Conservation (phyloP, 176 grass and related monocot species). For the Rhipidocladum racemiflorum region DNA sequence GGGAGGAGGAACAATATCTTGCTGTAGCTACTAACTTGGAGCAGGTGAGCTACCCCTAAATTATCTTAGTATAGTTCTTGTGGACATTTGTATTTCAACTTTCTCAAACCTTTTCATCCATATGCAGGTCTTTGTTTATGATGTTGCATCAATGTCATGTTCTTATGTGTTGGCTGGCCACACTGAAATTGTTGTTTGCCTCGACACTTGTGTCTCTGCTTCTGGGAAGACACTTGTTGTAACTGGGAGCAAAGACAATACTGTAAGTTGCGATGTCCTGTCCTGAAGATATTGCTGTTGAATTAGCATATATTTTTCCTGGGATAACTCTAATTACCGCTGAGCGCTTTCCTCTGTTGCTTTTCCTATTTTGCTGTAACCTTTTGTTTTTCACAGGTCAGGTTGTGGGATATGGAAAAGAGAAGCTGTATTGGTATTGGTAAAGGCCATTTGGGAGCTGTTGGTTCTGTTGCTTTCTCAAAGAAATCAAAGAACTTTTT, state of each 20-base stretch:
- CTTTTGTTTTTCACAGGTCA: slow-evolving; percentile 52
- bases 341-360: not conserved
- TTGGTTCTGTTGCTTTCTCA: slow-evolving; percentile 87
- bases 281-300: not conserved
- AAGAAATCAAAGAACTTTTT: slow-evolving; percentile 86
- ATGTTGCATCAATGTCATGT: slow-evolving; percentile 81
- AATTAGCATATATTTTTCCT: not conserved
- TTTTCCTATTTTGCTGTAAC: not conserved
- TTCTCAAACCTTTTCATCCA: slow-evolving; percentile 22
- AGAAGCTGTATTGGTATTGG: slow-evolving; percentile 76
- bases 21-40: slow-evolving; percentile 95
- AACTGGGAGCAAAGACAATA: slow-evolving; percentile 93
- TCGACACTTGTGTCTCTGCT: slow-evolving; percentile 72
- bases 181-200: slow-evolving; percentile 89
- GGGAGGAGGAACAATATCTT: slow-evolving; percentile 77
- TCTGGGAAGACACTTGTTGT: slow-evolving; percentile 68
- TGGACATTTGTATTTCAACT: slow-evolving; percentile 14
- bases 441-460: slow-evolving; percentile 81
- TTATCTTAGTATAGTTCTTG: slow-evolving; percentile 1
- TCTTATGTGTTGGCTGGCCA: slow-evolving; percentile 83
- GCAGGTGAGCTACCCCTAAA: slow-evolving; percentile 49
- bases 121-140: slow-evolving; percentile 82
- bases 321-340: not conserved
- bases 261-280: slow-evolving; percentile 52
- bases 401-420: slow-evolving; percentile 77